phyloP scores from a whole-genome alignment of 2,329 filamentous ascomycete genomes.

The Paracorniculantispora psalliotae region DNA sequence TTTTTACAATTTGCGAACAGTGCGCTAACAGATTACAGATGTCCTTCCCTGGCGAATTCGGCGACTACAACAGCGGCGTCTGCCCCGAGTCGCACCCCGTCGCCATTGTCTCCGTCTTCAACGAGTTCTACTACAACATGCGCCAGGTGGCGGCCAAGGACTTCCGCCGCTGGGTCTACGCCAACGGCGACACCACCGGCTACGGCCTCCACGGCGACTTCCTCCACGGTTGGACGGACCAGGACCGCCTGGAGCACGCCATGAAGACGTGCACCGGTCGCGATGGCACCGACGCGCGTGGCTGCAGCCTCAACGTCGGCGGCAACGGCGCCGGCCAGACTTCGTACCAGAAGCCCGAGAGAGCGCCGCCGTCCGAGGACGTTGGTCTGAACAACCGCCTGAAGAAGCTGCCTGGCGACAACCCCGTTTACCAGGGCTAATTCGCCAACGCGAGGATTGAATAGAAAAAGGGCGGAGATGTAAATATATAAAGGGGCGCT shows the following conservation, averaged over 20 bases:
- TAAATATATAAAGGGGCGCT: background rate
- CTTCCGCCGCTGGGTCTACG: slow-evolving; percentile 24
- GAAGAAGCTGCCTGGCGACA: slow-evolving; percentile 23
- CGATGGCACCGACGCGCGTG: slow-evolving; percentile 17
- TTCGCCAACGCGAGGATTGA: background rate
- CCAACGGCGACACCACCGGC: slow-evolving; percentile 24
- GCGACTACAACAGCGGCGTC: slow-evolving; percentile 26
- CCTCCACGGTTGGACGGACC: slow-evolving; percentile 26
- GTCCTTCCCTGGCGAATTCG: slow-evolving; percentile 23
- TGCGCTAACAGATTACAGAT: slow-evolving; percentile 17
- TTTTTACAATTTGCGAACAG: background rate
- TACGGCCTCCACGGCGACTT: slow-evolving; percentile 27
- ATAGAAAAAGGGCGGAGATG: background rate
- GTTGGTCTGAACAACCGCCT: slow-evolving; percentile 22
- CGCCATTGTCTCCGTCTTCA: slow-evolving; percentile 39
- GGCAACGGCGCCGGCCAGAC: slow-evolving; percentile 20
- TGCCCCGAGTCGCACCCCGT: slow-evolving; percentile 39
- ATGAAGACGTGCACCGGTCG: slow-evolving; percentile 24
- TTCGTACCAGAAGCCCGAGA: slow-evolving; percentile 16
- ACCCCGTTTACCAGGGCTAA: slow-evolving; percentile 18
- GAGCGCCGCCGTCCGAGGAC: slow-evolving; percentile 20
- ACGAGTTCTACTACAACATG: slow-evolving; percentile 43
- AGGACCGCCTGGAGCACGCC: slow-evolving; percentile 20
- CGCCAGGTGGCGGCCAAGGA: slow-evolving; percentile 19
- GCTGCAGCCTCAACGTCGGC: slow-evolving; percentile 23